Base-by-base conservation (phyloP, 2,329 filamentous ascomycete genomes). In the Fusarium torulosum region DNA sequence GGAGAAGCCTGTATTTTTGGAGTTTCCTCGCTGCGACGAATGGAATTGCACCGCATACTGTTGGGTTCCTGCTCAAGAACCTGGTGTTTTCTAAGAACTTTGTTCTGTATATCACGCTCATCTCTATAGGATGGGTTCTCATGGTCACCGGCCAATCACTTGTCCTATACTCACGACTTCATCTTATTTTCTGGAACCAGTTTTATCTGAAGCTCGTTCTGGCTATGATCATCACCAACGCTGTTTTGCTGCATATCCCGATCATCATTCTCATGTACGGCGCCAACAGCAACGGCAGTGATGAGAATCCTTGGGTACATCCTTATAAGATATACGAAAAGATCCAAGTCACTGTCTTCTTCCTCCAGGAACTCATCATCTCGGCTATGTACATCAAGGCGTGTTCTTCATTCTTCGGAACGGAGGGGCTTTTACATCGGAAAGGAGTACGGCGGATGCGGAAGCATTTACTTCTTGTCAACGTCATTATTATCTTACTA, bases 61-160 rank as follows among this genome's bases (percentile, higher is more conserved):
- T 63, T 4, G 84, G 84, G 1, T 85, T 84, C 56, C 64, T 84
- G 21, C 74, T 85, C 43, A 83, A 83, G 58, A 77, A 70, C 6
- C n/a, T 75, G 5, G 31, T 51, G 8, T 42, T 60, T 11, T 41
- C 59, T 1, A 37, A 50, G 11, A 44, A 52, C 0, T 59, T 66
- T 21, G 61, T 74, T 17, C 29, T 71, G 3, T 64, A 72, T 13
- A 69, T 73, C 14, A 76, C 74, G 3, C 55, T 76, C 17, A 74
- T 76, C 15, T 58, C 75, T 19, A 45, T 73, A 20, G 75, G 75
- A 3, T 78, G 77, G 75, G 71, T 69, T 27, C 44, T 69, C 2
- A 88, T 90, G 85, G 82, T 90, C 0, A 88, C 86, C 0, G 88
- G 87, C 0, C 86, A 89, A 72, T 84, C 84, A 0, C 70, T 89